A percentile compares a stretch with the other conserved stretches of the same genome.
Evolutionary conservation across 1,139 yeast species (phyloP).

Genomic region (Candida gigantensis): DNA sequence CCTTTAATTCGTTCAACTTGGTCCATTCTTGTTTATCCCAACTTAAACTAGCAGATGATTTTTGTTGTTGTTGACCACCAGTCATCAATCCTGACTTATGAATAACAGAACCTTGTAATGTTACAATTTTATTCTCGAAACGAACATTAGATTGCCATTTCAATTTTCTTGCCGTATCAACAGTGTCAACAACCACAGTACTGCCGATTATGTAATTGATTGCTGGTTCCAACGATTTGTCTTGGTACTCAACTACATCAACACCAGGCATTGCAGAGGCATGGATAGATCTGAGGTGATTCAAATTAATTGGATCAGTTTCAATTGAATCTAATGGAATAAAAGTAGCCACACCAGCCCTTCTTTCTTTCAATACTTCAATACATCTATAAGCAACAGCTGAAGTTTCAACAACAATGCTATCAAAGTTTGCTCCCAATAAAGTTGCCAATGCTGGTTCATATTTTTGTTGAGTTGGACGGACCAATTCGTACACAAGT

Average conservation of each 20-base stretch:
- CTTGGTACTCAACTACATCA: conserved; percentile 74
- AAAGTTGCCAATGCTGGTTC: conserved; percentile 78
- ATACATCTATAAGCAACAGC: conserved; percentile 82
- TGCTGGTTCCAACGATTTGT: conserved; percentile 67
- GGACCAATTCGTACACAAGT: conserved; percentile 73
- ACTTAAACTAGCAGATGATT: conserved; percentile 32
- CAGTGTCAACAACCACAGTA: conserved; percentile 74
- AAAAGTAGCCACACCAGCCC: conserved; percentile 83
- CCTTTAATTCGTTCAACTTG: conserved; percentile 58
- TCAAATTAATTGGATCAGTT: conserved; percentile 55
- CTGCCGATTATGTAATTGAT: conserved; percentile 80
- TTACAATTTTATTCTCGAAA: conserved; percentile 68
- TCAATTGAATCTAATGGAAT: conserved; percentile 81
- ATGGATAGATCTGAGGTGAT: conserved; percentile 58
- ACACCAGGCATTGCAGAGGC: conserved; percentile 61
- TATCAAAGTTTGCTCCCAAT: conserved; percentile 76
- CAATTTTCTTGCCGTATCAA: conserved; percentile 67
- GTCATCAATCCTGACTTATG: conserved; percentile 90
- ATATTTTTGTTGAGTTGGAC: conserved; percentile 75
- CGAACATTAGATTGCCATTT: conserved; percentile 58
- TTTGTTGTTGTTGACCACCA: conserved; percentile 65
- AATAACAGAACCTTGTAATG: conserved; percentile 82
- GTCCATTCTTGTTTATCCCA: conserved; percentile 81
- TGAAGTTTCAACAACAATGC: conserved; percentile 78
- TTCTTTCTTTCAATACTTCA: conserved; percentile 77